Percentiles rank a stretch among this genome's conserved stretches.
Evolutionary conservation across 2,329 filamentous ascomycete species (phyloP).

Genomic region (Fusarium humuli): DNA sequence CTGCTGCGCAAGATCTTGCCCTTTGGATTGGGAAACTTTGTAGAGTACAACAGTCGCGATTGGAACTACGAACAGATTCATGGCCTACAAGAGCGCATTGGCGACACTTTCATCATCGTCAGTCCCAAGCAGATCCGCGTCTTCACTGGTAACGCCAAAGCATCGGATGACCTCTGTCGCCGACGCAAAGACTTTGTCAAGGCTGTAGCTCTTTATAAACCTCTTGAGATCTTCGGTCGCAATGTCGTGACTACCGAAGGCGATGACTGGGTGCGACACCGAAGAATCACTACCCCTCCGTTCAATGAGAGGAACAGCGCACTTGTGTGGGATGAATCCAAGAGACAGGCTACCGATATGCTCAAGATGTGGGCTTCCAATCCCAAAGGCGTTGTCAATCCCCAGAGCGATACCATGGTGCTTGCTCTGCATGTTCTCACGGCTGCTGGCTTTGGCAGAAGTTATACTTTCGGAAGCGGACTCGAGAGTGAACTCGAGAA

Average conservation of each 20-base stretch:
- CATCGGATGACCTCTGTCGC: slow-evolving; percentile 32
- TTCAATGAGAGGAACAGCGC: slow-evolving; percentile 41
- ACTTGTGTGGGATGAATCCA: slow-evolving; percentile 36
- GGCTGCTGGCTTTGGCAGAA: slow-evolving; percentile 36
- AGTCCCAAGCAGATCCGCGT: slow-evolving; percentile 39
- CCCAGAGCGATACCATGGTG: slow-evolving; percentile 35
- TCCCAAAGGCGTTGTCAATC: slow-evolving; percentile 22
- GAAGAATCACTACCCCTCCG: slow-evolving; percentile 34
- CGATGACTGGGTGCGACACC: slow-evolving; percentile 36
- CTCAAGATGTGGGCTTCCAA: slow-evolving; percentile 32
- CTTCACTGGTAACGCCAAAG: slow-evolving; percentile 37
- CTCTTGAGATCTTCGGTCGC: slow-evolving; percentile 37
- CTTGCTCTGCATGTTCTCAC: slow-evolving; percentile 39
- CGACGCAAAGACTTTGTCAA: slow-evolving; percentile 37
- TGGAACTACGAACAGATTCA: slow-evolving; percentile 40
- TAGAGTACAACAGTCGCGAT: slow-evolving; percentile 42
- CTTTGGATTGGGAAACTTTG: slow-evolving; percentile 29
- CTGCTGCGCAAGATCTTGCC: slow-evolving; percentile 18
- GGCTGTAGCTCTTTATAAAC: slow-evolving; percentile 35
- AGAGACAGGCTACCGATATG: slow-evolving; percentile 34
- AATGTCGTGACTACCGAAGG: slow-evolving; percentile 40
- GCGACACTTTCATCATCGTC: slow-evolving; percentile 39
- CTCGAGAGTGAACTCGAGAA: slow-evolving; percentile 17
- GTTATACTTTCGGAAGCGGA: slow-evolving; percentile 31
- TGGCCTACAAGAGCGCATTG: slow-evolving; percentile 35